phyloP scores from a whole-genome alignment of 768 basidiomycete species.

The Pisolithus microcarpus region DNA sequence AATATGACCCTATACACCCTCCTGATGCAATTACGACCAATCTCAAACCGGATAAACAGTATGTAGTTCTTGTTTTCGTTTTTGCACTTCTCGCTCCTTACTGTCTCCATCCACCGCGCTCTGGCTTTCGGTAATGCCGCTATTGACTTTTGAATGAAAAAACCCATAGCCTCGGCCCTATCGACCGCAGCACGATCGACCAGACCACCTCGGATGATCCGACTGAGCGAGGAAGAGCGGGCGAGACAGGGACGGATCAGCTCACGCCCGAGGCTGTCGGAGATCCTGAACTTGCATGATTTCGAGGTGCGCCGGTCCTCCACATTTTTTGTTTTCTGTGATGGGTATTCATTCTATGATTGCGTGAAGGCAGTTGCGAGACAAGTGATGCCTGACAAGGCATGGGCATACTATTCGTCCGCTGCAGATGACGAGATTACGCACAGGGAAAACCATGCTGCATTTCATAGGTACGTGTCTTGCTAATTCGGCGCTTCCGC shows the following conservation, averaged over 20 bases:
- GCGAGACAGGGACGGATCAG: conserved; percentile 54
- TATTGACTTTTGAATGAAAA: not conserved
- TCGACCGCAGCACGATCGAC: conserved; percentile 63
- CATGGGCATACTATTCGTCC: conserved; percentile 97
- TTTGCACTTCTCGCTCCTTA: not conserved
- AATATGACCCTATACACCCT: conserved; percentile 88
- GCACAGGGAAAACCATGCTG: conserved; percentile 80
- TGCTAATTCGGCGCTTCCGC: not conserved
- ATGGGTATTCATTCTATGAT: not conserved
- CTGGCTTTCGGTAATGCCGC: conserved; percentile 1
- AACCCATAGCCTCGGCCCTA: conserved; percentile 50
- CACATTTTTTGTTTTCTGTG: not conserved
- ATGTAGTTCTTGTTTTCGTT: conserved; percentile 12
- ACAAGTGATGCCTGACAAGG: conserved; percentile 73
- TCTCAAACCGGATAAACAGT: conserved; percentile 83
- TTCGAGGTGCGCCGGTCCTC: conserved; percentile 57
- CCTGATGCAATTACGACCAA: conserved; percentile 72
- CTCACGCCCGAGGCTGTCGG: conserved; percentile 63
- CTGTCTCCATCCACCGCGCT: no score
- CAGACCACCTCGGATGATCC: conserved; percentile 48
- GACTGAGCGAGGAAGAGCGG: conserved; percentile 65
- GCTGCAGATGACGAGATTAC: conserved; percentile 96
- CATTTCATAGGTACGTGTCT: conserved; percentile 71
- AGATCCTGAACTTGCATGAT: conserved; percentile 87
- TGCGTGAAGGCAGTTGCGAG: conserved; percentile 68